Evolutionary conservation across 495 filamentous ascomycete species (phyloP).

Genomic region (Podospora pseudopauciseta): DNA sequence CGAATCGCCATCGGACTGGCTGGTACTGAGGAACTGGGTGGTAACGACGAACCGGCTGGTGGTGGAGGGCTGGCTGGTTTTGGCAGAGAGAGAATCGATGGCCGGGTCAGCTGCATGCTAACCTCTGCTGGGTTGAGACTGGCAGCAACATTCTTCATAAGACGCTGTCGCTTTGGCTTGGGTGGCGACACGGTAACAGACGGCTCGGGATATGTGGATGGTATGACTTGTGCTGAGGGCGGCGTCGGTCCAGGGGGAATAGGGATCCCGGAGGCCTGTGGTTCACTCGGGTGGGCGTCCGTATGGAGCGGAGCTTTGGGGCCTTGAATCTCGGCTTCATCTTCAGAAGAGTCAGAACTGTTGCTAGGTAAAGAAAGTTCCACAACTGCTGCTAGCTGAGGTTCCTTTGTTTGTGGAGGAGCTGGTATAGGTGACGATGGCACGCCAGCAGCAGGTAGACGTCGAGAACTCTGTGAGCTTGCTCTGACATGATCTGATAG

Average conservation of each 20-base stretch:
- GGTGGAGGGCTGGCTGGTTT: background rate
- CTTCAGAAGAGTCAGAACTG: background rate
- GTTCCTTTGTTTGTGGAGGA: background rate
- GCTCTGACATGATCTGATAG: background rate
- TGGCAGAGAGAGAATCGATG: background rate
- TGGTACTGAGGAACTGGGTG: background rate
- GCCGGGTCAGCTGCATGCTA: background rate
- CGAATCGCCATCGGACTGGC: background rate
- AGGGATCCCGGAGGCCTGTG: background rate
- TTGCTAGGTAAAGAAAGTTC: background rate
- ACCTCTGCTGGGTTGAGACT: background rate
- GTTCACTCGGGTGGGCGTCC: background rate
- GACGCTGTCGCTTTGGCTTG: constrained; percentile 14
- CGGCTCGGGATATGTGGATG: constrained; percentile 25
- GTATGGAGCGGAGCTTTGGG: background rate
- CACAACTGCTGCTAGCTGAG: background rate
- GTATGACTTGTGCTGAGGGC: constrained; percentile 43
- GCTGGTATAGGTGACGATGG: background rate
- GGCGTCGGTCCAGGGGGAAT: constrained; percentile 31
- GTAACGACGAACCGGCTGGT: background rate
- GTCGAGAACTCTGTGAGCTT: background rate
- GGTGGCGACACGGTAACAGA: background rate
- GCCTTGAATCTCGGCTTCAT: background rate
- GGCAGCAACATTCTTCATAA: constrained; percentile 13
- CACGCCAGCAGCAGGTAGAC: background rate